Percentiles rank a stretch among this genome's conserved stretches.
These are phyloP conservation scores for Leishmania aethiopica DNA, from an alignment of 208 protist species.

Conservation along the genomic window DNA sequence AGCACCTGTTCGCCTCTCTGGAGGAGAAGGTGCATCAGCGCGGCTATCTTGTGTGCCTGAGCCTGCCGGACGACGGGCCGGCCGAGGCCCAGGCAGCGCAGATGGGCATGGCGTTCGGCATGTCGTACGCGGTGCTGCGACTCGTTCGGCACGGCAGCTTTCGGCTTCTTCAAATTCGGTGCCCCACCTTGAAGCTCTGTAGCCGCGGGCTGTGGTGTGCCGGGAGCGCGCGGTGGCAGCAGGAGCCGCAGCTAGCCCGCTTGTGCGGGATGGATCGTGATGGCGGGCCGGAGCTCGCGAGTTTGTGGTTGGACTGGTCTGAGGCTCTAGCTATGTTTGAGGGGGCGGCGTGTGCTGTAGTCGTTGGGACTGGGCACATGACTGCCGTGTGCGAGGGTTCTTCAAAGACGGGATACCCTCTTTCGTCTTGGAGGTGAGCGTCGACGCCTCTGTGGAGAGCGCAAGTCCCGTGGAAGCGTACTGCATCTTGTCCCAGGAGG, in stretches of 20 bases:
- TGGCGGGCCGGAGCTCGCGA: slow-evolving; percentile 6
- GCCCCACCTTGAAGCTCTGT: slow-evolving; percentile 26
- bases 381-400: slow-evolving; percentile 54
- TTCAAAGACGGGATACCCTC: slow-evolving; percentile 49
- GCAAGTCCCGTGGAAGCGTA: slow-evolving; percentile 34
- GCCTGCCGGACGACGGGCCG: slow-evolving; percentile 42
- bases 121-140: slow-evolving; percentile 47
- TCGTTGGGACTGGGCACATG: slow-evolving; percentile 26
- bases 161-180: slow-evolving; percentile 43
- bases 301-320: slow-evolving; percentile 61
- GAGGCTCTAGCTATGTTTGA: slow-evolving; percentile 62
- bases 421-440: slow-evolving; percentile 48
- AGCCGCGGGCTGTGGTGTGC: slow-evolving; percentile 38
- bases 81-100: slow-evolving; percentile 2
- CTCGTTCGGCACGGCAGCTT: slow-evolving; percentile 29
- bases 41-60: slow-evolving; percentile 46
- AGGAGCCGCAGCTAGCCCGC: slow-evolving; percentile 32
- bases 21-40: slow-evolving; percentile 16
- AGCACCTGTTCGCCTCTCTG: slow-evolving; percentile 28
- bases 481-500: slow-evolving; percentile 60
- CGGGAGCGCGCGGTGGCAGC: slow-evolving; percentile 38
- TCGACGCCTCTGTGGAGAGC: slow-evolving; percentile 7
- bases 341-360: slow-evolving; percentile 55
- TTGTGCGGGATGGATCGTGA: slow-evolving; percentile 35
- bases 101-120: slow-evolving; percentile 40